These are phyloP conservation scores for Xylaria longipes DNA, from an alignment of 495 filamentous ascomycete genomes.

Conservation along the genomic window DNA sequence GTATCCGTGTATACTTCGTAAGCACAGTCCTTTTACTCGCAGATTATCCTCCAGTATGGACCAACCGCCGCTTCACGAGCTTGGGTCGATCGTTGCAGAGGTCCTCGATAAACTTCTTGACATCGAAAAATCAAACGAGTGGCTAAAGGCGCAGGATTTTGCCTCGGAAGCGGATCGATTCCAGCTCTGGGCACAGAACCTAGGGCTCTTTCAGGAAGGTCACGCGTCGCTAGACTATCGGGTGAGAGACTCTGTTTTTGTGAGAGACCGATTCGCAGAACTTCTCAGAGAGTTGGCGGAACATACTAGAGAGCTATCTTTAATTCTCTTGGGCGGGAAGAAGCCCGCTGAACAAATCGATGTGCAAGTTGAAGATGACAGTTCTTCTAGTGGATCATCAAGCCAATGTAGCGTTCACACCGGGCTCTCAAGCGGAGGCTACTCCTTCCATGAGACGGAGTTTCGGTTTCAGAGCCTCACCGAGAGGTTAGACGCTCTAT, in stretches of 20 bases:
- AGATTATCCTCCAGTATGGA: neutral
- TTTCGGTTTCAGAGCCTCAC: neutral
- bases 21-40: neutral
- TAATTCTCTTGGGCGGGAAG: neutral
- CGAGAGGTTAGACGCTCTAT: neutral
- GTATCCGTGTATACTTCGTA: neutral
- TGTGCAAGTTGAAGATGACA: neutral
- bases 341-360: neutral
- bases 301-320: neutral
- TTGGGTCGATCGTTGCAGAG: neutral
- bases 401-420: neutral
- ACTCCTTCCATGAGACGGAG: neutral
- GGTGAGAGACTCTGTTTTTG: constrained; percentile 25
- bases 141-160: neutral
- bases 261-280: constrained; percentile 15
- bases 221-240: constrained; percentile 33
- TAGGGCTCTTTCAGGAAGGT: constrained; percentile 27
- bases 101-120: neutral
- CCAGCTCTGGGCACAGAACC: constrained; percentile 26
- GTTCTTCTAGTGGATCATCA: neutral
- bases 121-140: neutral
- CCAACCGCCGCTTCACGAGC: neutral
- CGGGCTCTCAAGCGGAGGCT: neutral
- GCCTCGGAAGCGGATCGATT: constrained; percentile 20
- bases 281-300: neutral